These are phyloP conservation scores for Rhizopogon vulgaris DNA, from an alignment of 768 basidiomycete genomes.

Conservation along the genomic window DNA sequence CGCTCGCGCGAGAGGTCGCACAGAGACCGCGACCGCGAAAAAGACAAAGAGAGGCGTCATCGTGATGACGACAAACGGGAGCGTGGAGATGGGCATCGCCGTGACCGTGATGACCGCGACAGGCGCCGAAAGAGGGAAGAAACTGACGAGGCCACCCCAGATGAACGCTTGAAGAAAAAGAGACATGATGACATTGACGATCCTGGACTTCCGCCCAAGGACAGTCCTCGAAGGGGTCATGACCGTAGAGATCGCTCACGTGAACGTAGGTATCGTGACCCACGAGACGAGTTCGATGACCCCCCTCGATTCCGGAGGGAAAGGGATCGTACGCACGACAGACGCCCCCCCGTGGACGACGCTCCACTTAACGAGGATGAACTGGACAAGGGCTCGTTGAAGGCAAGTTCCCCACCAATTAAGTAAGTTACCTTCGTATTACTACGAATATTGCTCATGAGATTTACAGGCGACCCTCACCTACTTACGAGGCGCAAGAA, in stretches of 20 bases:
- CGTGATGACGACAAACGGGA: slow-evolving; percentile 43
- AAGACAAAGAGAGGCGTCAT: slow-evolving; percentile 36
- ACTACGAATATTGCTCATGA: slow-evolving; percentile 7
- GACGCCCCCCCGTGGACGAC: slow-evolving; percentile 36
- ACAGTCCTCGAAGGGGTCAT: slow-evolving; percentile 42
- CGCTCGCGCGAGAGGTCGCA: slow-evolving; percentile 47
- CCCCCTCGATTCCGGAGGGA: slow-evolving; percentile 38
- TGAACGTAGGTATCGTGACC: slow-evolving; percentile 47
- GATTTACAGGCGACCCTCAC: slow-evolving; percentile 55
- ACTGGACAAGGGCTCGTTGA: slow-evolving; percentile 28
- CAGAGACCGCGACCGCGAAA: slow-evolving; percentile 31
- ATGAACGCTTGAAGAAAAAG: slow-evolving; percentile 62
- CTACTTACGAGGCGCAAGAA: slow-evolving; percentile 66
- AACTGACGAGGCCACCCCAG: slow-evolving; percentile 38
- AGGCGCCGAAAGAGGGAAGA: slow-evolving; percentile 70
- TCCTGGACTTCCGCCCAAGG: slow-evolving; percentile 39
- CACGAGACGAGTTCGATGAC: slow-evolving; percentile 62
- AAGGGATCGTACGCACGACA: slow-evolving; percentile 36
- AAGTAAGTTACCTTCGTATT: slow-evolving; percentile 31
- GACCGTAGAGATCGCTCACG: slow-evolving; percentile 43
- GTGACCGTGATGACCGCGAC: slow-evolving; percentile 43
- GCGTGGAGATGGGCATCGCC: slow-evolving; percentile 48
- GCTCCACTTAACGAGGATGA: slow-evolving; percentile 28
- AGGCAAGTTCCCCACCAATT: slow-evolving; percentile 34
- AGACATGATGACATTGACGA: slow-evolving; percentile 49